Evolutionary conservation across 2,329 filamentous ascomycete genomes (phyloP), one percentile per base, ranked within the genome.

Genomic region (Tolypocladium sp.): DNA sequence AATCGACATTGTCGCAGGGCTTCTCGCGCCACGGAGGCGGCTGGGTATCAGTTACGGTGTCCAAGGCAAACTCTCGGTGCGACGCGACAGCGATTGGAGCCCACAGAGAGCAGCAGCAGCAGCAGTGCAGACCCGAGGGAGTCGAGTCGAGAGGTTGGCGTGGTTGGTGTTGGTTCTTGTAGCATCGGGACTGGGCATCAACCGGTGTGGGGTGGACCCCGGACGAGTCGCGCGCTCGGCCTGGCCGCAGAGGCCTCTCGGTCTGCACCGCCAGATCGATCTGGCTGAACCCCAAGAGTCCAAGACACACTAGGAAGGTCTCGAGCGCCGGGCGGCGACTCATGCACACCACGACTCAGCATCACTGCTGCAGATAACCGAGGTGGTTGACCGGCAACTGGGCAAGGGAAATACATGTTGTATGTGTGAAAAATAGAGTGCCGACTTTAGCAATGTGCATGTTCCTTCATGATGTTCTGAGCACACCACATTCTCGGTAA

Each of bases 1-100:
- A 56, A 77, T 74, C 25, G 73, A 66, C 70, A 72, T 72, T 35
- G 38, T 62, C 58, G 55, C 20, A 35, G 9, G 10, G 33, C 49
- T 35, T 41, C 25, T 25, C 41, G 55, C 30, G 55, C 55, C 55
- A 5, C 30, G 30, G 20, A 8, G 55, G 40, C 40, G 10, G 6
- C 27, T 37, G 30, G 30, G 30, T 22, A 35, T 52, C 30, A 51
- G 17, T 30, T n/a, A 35, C 17, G 2, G 27, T 22, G 49, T 35
- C 4, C 27, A 10, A 22, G 30, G 10, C 49, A n/a, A 52, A 13
- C n/a, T 6, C 49, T n/a, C 49, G 2, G 27, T 12, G 20, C n/a
- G 35, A 12, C 27, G 53, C 37, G 35, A 55, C 35, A 30, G 35
- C 53, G 25, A 40, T 20, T 4, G 22, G 13, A 55, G 53, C 30